Evolutionary conservation across 768 basidiomycete species (phyloP), one percentile per base, ranked within the genome.

Genomic region (Kwoniella bestiolae): DNA sequence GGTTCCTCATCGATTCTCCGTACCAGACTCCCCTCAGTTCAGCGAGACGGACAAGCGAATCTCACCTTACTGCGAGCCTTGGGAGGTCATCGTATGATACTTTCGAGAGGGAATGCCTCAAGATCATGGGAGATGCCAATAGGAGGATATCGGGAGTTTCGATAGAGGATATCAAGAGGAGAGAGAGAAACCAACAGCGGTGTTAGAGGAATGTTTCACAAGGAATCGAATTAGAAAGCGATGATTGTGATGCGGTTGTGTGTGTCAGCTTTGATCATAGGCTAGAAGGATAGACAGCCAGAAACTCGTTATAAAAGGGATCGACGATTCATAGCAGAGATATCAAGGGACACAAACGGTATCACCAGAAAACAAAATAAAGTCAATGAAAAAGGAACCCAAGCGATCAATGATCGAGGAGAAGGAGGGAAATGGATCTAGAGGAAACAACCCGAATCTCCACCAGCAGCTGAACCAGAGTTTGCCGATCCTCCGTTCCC

Each of bases 401-500:
- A 47, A 47, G 4, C 46, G 11, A 47, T 18, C 5, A n/a, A 14
- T 26, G 50, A 18, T 31, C n/a, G 12, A 28, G 50, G 11, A 28
- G 12, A 11, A n/a, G 29, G 7, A 26, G 5, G 23, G 11, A 28
- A 11, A 2, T 14, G 14, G 7, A 12, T 11, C 31, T 59, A 65
- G 18, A 65, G 38, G 18, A 38, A n/a, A 46, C 63, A 65, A n/a
- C 63, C 63, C 16, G 56, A 31, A 35, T 56, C 28, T 6, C 76
- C 76, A 32, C 70, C 76, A 6, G 69, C 29, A 0, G 76, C 70
- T 5, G 60, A 64, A 12, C 76, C 76, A 11, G 73, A 74, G 34
- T 67, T 66, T 38, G 74, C 74, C 5, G 51, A 52, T 11, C 76
- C 76, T 21, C 74, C 76, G 18, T 72, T 71, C 1, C 76, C 76